Base-by-base conservation (phyloP, 208 protist species). In the Wallacemonas rigidus region DNA sequence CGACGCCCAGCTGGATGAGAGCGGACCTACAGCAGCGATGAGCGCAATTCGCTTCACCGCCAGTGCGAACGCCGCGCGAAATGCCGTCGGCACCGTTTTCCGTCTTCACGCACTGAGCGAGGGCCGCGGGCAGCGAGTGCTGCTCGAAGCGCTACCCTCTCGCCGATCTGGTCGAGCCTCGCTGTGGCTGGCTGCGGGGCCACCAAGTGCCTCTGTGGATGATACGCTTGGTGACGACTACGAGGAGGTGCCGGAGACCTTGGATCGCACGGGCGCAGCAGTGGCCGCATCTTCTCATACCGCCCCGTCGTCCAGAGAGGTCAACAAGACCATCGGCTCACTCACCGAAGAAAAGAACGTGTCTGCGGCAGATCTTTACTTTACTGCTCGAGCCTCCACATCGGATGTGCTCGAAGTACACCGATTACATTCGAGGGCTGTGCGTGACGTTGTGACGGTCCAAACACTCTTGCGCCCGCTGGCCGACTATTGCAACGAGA, bases 381-480 rank as follows among this genome's bases (percentile, higher is more conserved):
- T 63, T 26, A 40, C 57, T 5, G 38, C 57, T 4, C 57, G 44
- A 9, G 38, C 36, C 57, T 63, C 57, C 57, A 63, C 84, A 69
- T 69, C 80, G 9, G 80, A 88, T 54, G 80, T 77, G 12, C 12
- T 88, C 60, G 80, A 88, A 72, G 50, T 85, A 35, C 76, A 72
- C 15, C 76, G 80, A 4, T 69, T 86, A 71, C 73, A 67, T 44
- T 68, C 72, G 6, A 73, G 70, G 35, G 64, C 71, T 6, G 40
- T 79, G 69, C 61, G 81, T 48, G 77, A 88, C 64, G 76, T 88
- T 44, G 75, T 72, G 65, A 79, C 64, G 67, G 77, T 88, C 35
- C 79, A 72, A 12, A 43, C 76, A 3, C 75, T 88, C 36, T 77
- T 88, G 14, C 83, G 77, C 3, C 80, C 83, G 14, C 51, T 88